These are phyloP conservation scores for Paradendryphiella salina DNA, from an alignment of 2,329 filamentous ascomycete species.

Conservation along the genomic window DNA sequence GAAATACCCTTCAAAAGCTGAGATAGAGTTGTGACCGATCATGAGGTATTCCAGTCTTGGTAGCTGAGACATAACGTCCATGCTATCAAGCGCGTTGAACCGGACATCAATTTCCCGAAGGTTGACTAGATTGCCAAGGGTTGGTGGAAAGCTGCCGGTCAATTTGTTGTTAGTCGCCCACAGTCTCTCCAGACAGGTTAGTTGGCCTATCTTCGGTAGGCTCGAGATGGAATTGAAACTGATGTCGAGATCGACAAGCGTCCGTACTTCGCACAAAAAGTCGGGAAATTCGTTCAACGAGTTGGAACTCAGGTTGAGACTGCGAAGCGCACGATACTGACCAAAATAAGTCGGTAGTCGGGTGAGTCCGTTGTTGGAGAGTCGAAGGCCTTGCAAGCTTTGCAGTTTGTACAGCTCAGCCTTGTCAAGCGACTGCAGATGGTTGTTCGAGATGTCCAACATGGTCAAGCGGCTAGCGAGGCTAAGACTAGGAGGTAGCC, in stretches of 20 bases:
- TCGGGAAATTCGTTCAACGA: slow-evolving; percentile 81
- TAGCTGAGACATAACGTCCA: slow-evolving; percentile 81
- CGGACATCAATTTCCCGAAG: slow-evolving; percentile 92
- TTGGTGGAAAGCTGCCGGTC: slow-evolving; percentile 70
- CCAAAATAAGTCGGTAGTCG: slow-evolving; percentile 80
- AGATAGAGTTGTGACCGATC: slow-evolving; percentile 90
- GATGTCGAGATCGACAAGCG: slow-evolving; percentile 88
- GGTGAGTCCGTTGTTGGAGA: slow-evolving; percentile 89
- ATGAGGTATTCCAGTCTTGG: slow-evolving; percentile 86
- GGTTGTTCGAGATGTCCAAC: slow-evolving; percentile 93
- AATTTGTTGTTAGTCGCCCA: slow-evolving; percentile 96
- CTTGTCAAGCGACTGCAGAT: slow-evolving; percentile 82
- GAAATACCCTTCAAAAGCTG: slow-evolving; percentile 88
- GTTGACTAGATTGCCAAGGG: slow-evolving; percentile 72
- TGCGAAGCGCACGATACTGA: slow-evolving; percentile 75
- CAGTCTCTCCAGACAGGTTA: slow-evolving; percentile 81
- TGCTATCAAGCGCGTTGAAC: slow-evolving; percentile 86
- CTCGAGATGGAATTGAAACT: slow-evolving; percentile 90
- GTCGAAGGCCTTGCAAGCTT: slow-evolving; percentile 81
- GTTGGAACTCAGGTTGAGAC: slow-evolving; percentile 91
- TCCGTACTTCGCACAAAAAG: slow-evolving; percentile 80
- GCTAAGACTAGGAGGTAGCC: slow-evolving; percentile 80
- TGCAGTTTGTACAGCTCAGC: slow-evolving; percentile 76
- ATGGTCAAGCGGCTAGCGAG: slow-evolving; percentile 81
- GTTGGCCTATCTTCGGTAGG: slow-evolving; percentile 76